These are phyloP conservation scores for Chalciporus sphaerocephalus DNA, from an alignment of 768 basidiomycete genomes.

Conservation along the genomic window DNA sequence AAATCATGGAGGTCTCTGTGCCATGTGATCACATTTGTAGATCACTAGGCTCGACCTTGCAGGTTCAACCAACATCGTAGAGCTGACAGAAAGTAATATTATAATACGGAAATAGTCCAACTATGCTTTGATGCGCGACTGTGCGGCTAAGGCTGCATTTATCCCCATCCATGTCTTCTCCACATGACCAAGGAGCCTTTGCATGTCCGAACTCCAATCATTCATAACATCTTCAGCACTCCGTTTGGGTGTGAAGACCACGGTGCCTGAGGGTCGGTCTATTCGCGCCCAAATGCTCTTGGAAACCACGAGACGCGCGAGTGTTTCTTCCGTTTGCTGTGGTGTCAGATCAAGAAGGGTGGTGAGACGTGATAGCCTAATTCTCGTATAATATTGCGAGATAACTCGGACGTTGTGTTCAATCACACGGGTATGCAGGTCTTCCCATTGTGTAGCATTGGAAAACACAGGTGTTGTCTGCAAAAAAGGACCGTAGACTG, in stretches of 20 bases:
- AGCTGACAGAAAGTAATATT: slow-evolving; percentile 5
- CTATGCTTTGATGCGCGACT: slow-evolving; percentile 54
- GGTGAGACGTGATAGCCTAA: slow-evolving; percentile 78
- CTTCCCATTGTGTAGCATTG: slow-evolving; percentile 82
- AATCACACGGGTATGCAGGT: slow-evolving; percentile 90
- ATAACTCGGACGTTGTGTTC: slow-evolving; percentile 99
- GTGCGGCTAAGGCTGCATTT: slow-evolving; percentile 85
- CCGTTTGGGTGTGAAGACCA: slow-evolving; percentile 80
- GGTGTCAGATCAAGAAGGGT: slow-evolving; percentile 80
- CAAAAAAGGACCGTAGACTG: slow-evolving; percentile 81
- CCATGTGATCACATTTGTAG: not conserved
- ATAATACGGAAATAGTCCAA: slow-evolving; percentile 14
- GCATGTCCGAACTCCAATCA: slow-evolving; percentile 97
- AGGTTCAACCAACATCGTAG: not conserved
- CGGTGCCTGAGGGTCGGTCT: slow-evolving; percentile 86
- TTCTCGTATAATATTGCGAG: slow-evolving; percentile 90
- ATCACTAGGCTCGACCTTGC: not conserved
- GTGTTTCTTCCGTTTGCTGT: slow-evolving; percentile 81
- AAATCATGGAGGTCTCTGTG: slow-evolving; percentile 8
- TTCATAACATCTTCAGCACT: slow-evolving; percentile 93
- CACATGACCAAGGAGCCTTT: slow-evolving; percentile 81
- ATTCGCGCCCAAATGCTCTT: slow-evolving; percentile 92
- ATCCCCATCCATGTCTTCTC: slow-evolving; percentile 99
- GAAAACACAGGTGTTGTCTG: slow-evolving; percentile 79
- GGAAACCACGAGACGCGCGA: slow-evolving; percentile 86